Conservation (phyloP, 1,139 yeast genomes). For the Spathaspora sp. region DNA sequence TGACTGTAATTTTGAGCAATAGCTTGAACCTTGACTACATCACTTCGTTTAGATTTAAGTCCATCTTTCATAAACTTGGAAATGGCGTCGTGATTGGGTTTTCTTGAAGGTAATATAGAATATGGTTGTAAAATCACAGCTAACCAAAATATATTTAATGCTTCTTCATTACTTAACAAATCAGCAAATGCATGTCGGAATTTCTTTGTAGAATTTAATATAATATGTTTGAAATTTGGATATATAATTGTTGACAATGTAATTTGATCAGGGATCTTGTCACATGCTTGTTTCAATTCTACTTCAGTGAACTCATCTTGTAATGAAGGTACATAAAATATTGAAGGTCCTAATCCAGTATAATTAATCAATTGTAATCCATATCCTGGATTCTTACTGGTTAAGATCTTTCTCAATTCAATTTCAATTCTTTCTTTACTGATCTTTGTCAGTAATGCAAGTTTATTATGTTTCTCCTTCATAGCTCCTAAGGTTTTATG, state of each 20-base stretch:
- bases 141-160: constrained; percentile 46
- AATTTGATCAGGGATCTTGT: constrained; percentile 18
- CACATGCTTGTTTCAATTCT: constrained; percentile 9
- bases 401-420: constrained; percentile 74
- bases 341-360: constrained; percentile 55
- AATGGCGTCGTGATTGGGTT: constrained; percentile 9
- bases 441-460: constrained; percentile 67
- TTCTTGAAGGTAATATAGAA: constrained; percentile 13
- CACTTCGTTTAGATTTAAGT: constrained; percentile 60
- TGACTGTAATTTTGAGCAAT: constrained; percentile 25
- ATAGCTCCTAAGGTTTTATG: constrained; percentile 61
- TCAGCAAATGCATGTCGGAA: constrained; percentile 11
- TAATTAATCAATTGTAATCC: constrained; percentile 62
- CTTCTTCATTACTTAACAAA: constrained; percentile 18
- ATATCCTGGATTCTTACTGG: constrained; percentile 59
- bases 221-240: constrained; percentile 19
- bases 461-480: constrained; percentile 56
- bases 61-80: constrained; percentile 59
- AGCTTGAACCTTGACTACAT: constrained; percentile 50
- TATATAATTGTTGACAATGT: constrained; percentile 20
- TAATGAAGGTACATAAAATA: constrained; percentile 49
- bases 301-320: constrained; percentile 20
- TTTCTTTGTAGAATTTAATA: constrained; percentile 8
- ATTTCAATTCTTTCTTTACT: constrained; percentile 90
- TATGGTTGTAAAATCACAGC: constrained; percentile 51